Base-by-base conservation (phyloP, 768 basidiomycete genomes). In the Fomitopsis serialis region DNA sequence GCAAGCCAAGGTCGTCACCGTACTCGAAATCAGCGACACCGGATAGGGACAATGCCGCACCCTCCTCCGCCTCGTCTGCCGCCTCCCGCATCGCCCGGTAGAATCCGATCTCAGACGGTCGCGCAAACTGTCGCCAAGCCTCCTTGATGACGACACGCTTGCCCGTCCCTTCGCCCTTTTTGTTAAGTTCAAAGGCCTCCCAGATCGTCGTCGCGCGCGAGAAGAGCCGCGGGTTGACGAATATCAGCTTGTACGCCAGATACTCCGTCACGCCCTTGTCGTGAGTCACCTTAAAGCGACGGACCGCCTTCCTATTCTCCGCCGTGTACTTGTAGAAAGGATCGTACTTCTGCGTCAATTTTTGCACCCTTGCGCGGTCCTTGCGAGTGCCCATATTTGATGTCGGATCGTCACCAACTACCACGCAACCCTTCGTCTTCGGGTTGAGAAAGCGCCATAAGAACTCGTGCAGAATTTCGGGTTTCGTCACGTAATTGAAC, bases 361-460 rank as follows among this genome's bases (percentile, higher is more conserved):
- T 7, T 17, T 22, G 40, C 40, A 22, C 40, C 15, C 15, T 4
- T 7, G 5, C 17, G 40, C 15, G 40, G 40, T 24, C 44, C 23
- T 45, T 8, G 7, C 8, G 12, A 22, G 44, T 22, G 17, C 17
- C 17, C 24, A 45, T 15, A 17, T 7, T 23, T 4, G 24, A 22
- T 7, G 57, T 52, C 1, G 53, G 53, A 34, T 58, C 57, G 13
- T 21, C 43, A 1, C 57, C 57, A 27, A 52, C 50, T n/a, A 58
- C 45, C 8, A 32, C 23, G 7, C 34, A 23, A 3, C 53, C 54
- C 22, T 40, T 15, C 11, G 17, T 8, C 44, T 3, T 15, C 8
- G 57, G 57, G 29, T 58, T 45, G 3, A 36, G 19, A 21, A 54
- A 58, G 25, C 48, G 50, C 57, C 57, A 58, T 9, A 58, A 25